Evolutionary conservation across 2,329 filamentous ascomycete species (phyloP), one percentile per base, ranked within the genome.

Genomic region (Fusarium papillatum): DNA sequence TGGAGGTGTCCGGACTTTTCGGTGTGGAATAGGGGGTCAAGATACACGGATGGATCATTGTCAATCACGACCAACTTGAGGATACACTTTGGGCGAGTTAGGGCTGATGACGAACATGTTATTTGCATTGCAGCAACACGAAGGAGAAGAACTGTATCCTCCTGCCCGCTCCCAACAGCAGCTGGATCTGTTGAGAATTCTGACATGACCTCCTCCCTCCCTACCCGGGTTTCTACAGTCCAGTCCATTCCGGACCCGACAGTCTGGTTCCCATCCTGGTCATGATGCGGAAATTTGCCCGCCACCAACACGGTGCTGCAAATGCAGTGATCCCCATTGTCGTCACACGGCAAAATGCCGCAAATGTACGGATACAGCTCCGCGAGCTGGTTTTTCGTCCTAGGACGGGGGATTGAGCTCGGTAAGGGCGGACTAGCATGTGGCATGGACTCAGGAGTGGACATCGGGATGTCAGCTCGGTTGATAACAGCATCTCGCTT

Each of bases 221-320:
- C 43, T 61, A 34, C 26, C 24, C 17, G 11, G 29, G 29, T 61
- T 38, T 46, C 50, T 66, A 65, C 31, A 68, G 60, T 68, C 41
- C 50, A 64, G 55, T 50, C 46, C 46, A 50, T 50, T 50, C 50
- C 34, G 67, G 59, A 64, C 46, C 66, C 61, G 68, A 29, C 26
- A 71, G 67, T 50, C 31, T 70, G 64, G 67, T 64, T 63, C 38
- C 29, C 26, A 66, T 62, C 41, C 65, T 29, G 55, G 57, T 46
- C 41, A 43, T 53, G 31, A 48, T 62, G 38, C n/a, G 41, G 29
- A 31, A 53, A 64, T 43, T 43, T 57, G 53, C 43, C 63, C 39
- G 39, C 59, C 66, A 73, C 64, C 69, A 73, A 75, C 66, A 60
- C 29, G 41, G 38, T 29, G 34, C 22, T 68, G 26, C 34, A 64